phyloP scores from a whole-genome alignment of 1,284 basidiomycete genomes.

The Microbotryum lychnidis-dioicae region DNA sequence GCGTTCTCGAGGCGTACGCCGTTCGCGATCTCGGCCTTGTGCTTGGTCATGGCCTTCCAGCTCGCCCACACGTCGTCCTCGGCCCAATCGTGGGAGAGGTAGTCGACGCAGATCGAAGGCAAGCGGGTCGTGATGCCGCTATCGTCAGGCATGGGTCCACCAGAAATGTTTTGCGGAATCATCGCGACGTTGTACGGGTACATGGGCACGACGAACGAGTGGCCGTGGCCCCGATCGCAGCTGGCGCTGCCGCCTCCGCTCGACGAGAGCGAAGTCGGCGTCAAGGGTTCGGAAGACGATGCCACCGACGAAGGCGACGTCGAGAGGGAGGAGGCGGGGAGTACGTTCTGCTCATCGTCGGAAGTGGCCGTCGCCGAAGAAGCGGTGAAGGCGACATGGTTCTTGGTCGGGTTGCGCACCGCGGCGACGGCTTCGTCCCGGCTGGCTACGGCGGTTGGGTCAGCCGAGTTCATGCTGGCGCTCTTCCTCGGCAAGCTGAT shows the following conservation, averaged over 20 bases:
- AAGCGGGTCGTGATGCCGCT: constrained; percentile 48
- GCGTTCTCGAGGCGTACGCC: constrained; percentile 94
- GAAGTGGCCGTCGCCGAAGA: no score
- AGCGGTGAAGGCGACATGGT: no score
- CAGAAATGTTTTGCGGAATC: constrained; percentile 29
- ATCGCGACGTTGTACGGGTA: constrained; percentile 39
- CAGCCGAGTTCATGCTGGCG: no score
- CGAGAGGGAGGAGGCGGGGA: neutral
- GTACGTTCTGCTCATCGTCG: no score
- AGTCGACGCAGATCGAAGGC: constrained; percentile 56
- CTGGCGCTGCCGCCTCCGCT: neutral
- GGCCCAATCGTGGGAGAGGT: constrained; percentile 83
- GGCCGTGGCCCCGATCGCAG: neutral
- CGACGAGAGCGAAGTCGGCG: constrained; percentile 8
- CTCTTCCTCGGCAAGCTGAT: no score
- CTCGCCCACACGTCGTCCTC: constrained; percentile 98
- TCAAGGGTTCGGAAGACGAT: constrained; percentile 9
- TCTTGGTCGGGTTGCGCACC: no score
- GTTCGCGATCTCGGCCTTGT: constrained; percentile 97
- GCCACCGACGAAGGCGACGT: neutral
- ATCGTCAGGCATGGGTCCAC: constrained; percentile 42
- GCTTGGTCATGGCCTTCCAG: constrained; percentile 96
- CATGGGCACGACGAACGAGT: constrained; percentile 33
- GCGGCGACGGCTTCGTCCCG: no score
- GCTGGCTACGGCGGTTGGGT: no score